These are phyloP conservation scores for Gossypium raimondii DNA, from an alignment of 345 rosid species.

Conservation along the genomic window DNA sequence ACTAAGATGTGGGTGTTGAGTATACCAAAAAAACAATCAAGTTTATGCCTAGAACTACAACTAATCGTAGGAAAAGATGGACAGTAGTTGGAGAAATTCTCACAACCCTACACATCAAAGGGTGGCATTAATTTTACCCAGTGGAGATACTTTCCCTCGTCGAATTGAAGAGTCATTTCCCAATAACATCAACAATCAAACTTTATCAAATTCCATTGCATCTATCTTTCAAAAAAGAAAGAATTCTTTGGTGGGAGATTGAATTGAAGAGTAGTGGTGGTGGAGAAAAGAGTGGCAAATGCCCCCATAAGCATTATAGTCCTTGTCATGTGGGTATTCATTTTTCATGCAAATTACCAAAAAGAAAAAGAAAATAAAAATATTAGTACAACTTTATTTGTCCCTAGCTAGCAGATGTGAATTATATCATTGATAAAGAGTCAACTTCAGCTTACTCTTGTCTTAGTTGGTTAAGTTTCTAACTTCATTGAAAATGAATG, in stretches of 20 bases:
- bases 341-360: background rate
- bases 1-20: too few species aligned
- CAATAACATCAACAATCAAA: background rate
- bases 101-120: background rate
- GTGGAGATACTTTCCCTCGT: background rate
- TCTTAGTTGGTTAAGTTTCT: slow-evolving; percentile 35
- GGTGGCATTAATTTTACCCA: background rate
- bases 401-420: too few species aligned
- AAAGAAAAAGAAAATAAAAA: too few species aligned
- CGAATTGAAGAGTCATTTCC: background rate
- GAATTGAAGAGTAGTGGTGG: slow-evolving; percentile 38
- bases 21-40: too few species aligned
- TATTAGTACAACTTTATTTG: too few species aligned
- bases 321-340: background rate
- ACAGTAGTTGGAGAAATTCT: background rate
- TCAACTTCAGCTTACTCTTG: slow-evolving; percentile 14
- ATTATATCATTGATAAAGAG: background rate
- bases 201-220: background rate
- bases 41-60: too few species aligned
- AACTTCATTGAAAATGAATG: background rate
- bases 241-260: slow-evolving; percentile 25
- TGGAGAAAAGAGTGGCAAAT: slow-evolving; percentile 30
- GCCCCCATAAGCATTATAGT: slow-evolving; percentile 14
- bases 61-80: too few species aligned
- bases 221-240: background rate